A percentile compares a stretch with the other conserved stretches of the same genome.
Evolutionary conservation across 2,329 filamentous ascomycete genomes (phyloP).

Genomic region (Lecanicillium sp.): DNA sequence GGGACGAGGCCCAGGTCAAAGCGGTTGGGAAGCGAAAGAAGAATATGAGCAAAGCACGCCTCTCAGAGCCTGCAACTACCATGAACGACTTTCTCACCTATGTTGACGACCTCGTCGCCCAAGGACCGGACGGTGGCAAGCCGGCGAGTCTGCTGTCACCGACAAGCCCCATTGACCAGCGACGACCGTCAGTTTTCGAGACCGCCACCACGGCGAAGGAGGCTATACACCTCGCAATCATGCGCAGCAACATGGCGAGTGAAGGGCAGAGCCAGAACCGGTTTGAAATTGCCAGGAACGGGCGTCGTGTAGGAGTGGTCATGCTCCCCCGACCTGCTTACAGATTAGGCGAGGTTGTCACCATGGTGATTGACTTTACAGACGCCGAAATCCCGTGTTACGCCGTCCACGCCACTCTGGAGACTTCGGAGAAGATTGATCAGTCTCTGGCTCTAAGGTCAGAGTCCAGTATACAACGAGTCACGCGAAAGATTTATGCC

Average conservation of each 20-base stretch:
- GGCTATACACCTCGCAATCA: conserved; percentile 82
- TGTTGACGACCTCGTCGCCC: conserved; percentile 65
- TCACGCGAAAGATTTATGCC: conserved; percentile 75
- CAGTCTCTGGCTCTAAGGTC: conserved; percentile 75
- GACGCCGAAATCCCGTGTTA: conserved; percentile 75
- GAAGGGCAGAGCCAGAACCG: conserved; percentile 77
- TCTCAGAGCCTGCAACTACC: conserved; percentile 26
- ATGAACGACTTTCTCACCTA: conserved; percentile 67
- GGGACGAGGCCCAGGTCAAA: conserved; percentile 68
- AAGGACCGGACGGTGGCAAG: conserved; percentile 45
- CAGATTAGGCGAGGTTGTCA: conserved; percentile 80
- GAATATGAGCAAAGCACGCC: conserved; percentile 19
- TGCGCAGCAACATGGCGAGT: conserved; percentile 66
- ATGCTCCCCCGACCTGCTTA: conserved; percentile 85
- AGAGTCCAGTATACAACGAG: conserved; percentile 75
- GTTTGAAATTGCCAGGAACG: conserved; percentile 90
- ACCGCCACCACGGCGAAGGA: conserved; percentile 64
- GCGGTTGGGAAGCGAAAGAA: conserved; percentile 23
- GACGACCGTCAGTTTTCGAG: conserved; percentile 46
- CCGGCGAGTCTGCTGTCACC: conserved; percentile 63
- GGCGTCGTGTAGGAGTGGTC: conserved; percentile 83
- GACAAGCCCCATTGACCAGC: conserved; percentile 50
- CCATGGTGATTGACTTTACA: conserved; percentile 76
- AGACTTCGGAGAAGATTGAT: conserved; percentile 80
- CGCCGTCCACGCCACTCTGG: conserved; percentile 73